phyloP scores from a whole-genome alignment of 305 asterid species.

The Fraxinus xanthoxyloides region DNA sequence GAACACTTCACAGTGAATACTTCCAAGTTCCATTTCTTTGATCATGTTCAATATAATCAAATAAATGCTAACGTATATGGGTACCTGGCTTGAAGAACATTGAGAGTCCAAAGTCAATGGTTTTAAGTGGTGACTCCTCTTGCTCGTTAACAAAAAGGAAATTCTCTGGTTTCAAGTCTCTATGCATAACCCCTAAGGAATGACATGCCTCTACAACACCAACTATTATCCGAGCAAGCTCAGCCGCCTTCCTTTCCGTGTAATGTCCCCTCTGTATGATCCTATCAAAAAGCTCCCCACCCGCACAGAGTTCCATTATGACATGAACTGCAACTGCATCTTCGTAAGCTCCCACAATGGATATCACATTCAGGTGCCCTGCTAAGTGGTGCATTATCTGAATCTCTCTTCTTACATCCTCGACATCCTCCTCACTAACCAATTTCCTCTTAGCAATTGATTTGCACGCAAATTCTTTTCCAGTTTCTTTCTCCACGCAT shows the following conservation, averaged over 20 bases:
- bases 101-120: slow-evolving; percentile 24
- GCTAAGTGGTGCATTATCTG: slow-evolving; percentile 73
- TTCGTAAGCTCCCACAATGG: slow-evolving; percentile 54
- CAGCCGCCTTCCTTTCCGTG: slow-evolving; percentile 19
- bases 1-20: background rate
- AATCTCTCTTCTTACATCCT: slow-evolving; percentile 85
- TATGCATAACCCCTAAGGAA: slow-evolving; percentile 24
- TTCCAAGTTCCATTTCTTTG: background rate
- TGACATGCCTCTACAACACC: slow-evolving; percentile 24
- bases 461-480: slow-evolving; percentile 71
- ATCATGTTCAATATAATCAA: background rate
- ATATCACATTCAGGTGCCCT: slow-evolving; percentile 47
- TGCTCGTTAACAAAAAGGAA: slow-evolving; percentile 16
- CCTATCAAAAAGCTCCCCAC: slow-evolving; percentile 27
- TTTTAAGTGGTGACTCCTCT: slow-evolving; percentile 21
- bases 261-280: slow-evolving; percentile 23
- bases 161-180: slow-evolving; percentile 6
- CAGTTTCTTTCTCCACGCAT: slow-evolving; percentile 54
- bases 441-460: slow-evolving; percentile 71
- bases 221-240: slow-evolving; percentile 21
- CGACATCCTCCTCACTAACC: slow-evolving; percentile 64
- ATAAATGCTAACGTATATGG: background rate
- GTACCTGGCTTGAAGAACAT: slow-evolving; percentile 19
- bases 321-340: slow-evolving; percentile 54
- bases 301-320: slow-evolving; percentile 33